Evolutionary conservation across 1,284 basidiomycete species (phyloP).

Genomic region (Leccinum fuscescens): DNA sequence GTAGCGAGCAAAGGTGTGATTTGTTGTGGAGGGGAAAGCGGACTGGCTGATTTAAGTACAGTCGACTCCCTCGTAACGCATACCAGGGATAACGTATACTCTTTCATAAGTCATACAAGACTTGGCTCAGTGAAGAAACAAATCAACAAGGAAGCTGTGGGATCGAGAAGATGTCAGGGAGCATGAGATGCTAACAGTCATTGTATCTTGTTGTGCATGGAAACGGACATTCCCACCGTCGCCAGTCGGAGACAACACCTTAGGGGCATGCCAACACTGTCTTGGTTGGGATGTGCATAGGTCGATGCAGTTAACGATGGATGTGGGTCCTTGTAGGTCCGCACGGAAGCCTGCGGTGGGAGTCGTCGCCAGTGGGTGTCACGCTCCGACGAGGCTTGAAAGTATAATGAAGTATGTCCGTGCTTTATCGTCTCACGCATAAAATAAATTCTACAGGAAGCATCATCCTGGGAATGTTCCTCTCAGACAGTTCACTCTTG

Average conservation of each 20-base stretch:
- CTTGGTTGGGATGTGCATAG: background rate
- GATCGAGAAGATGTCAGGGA: background rate
- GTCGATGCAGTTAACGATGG: background rate
- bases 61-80: no score
- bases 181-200: background rate
- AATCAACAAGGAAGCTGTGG: constrained; percentile 6
- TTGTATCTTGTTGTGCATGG: constrained; percentile 15
- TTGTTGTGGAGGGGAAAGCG: background rate
- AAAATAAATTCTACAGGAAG: no score
- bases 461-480: no score
- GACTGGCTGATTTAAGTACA: constrained; percentile 11
- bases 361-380: no score
- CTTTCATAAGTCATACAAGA: background rate
- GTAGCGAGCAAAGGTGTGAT: background rate
- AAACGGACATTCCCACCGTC: background rate
- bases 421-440: no score
- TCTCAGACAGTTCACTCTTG: no score
- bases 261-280: background rate
- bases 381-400: no score
- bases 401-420: no score
- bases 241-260: background rate
- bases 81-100: no score
- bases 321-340: no score
- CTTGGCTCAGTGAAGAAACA: background rate
- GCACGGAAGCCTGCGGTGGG: no score